A percentile compares a stretch with the other conserved stretches of the same genome.
Evolutionary conservation across 768 basidiomycete genomes (phyloP).

Genomic region (Rhodotorula taiwanensis): DNA sequence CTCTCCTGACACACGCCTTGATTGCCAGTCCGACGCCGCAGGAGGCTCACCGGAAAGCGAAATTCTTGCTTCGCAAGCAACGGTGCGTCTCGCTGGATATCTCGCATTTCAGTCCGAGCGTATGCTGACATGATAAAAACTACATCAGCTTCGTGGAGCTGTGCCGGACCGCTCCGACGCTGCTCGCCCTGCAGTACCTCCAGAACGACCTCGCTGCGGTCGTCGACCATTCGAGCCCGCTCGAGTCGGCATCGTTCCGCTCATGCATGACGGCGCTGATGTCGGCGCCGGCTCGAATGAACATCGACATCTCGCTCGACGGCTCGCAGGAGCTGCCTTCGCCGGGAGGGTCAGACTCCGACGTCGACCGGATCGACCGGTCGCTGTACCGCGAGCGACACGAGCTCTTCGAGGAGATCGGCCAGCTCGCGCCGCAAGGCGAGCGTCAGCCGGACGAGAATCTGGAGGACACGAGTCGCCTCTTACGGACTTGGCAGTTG

Average conservation of each 20-base stretch:
- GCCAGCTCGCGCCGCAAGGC: slow-evolving; percentile 26
- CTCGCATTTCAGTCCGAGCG: not conserved
- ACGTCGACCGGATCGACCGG: not conserved
- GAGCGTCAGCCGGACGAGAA: slow-evolving; percentile 31
- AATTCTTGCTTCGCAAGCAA: slow-evolving; percentile 39
- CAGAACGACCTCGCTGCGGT: slow-evolving; percentile 37
- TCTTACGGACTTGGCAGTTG: slow-evolving; percentile 2
- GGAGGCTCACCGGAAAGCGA: slow-evolving; percentile 31
- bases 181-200: slow-evolving; percentile 38
- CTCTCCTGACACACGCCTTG: too few species aligned
- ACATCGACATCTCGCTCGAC: slow-evolving; percentile 12
- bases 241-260: slow-evolving; percentile 34
- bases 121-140: not conserved
- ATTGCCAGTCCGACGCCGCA: slow-evolving; percentile 32
- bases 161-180: slow-evolving; percentile 21
- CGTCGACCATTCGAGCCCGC: slow-evolving; percentile 27
- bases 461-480: slow-evolving; percentile 13
- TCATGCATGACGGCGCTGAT: slow-evolving; percentile 39
- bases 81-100: slow-evolving; percentile 24
- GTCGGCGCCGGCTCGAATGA: slow-evolving; percentile 15
- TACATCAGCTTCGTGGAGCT: slow-evolving; percentile 35
- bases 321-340: slow-evolving; percentile 14
- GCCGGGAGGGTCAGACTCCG: not conserved
- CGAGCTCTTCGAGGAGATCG: slow-evolving; percentile 31
- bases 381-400: slow-evolving; percentile 21